Base-by-base conservation (phyloP, 257 asterid genomes). In the Mentha longifolia region DNA sequence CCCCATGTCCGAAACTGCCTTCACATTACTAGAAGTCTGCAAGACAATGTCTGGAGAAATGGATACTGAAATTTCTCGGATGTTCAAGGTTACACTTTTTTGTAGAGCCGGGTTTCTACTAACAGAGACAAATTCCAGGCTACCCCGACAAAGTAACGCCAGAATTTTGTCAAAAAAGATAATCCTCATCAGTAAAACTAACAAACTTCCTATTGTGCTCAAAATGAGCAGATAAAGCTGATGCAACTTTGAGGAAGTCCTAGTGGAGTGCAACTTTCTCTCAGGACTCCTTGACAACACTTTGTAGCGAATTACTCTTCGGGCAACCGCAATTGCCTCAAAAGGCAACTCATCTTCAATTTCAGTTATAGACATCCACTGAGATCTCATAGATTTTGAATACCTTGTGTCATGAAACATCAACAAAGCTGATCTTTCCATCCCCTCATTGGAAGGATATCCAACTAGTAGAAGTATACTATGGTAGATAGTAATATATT, bases 311-410 rank as follows among this genome's bases (percentile, higher is more conserved):
- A 70, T 75, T 78, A 85, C 79, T 76, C 89, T 74, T 25, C 99
- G 86, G 65, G 96, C 99, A 77, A 77, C 86, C 57, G 83, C 92
- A 91, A 91, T 85, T 71, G 91, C 86, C 81, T 86, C 93, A 59
- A 78, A 71, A 59, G 96, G 90, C 77, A 94, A 76, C 78, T 79
- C 76, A 22, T 82, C 76, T 81, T 94, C 99, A 37, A 87, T 75
- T 79, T 84, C 86, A 72, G 78, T 79, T 71, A 89, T 83, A 68
- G 79, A 72, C 68, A 79, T 76, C 97, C 96, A 88, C 67, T 79
- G 87, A 55, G 83, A 78, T 83, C 79, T 86, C 56, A n/a, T 64
- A 76, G 82, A 79, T 79, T 82, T 83, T 63, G 95, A 85, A 82
- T 76, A 83, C 73, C 55, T 65, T 74, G 78, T 61, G 59, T 83